Conservation (phyloP, 2,329 filamentous ascomycete genomes). For the Ceratocystis ficicola region DNA sequence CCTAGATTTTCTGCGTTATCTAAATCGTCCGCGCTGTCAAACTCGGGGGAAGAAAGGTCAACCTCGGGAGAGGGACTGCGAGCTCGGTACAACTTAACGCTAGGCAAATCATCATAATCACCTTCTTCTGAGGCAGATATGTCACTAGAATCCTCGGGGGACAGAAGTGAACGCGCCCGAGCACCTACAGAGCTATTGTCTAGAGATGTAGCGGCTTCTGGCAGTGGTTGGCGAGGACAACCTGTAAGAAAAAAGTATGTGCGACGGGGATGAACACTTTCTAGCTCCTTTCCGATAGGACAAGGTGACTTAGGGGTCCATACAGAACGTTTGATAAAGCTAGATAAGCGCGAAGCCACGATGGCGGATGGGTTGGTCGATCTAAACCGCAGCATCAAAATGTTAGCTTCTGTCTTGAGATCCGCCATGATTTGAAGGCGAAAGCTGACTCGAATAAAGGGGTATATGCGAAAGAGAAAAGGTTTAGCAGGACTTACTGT, state of each 20-base stretch:
- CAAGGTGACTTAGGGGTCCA: slow-evolving; percentile 71
- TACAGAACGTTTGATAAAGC: slow-evolving; percentile 75
- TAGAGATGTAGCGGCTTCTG: slow-evolving; percentile 31
- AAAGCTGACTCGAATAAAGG: too few relatives aligned
- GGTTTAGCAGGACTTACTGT: slow-evolving; percentile 54
- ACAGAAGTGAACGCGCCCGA: slow-evolving; percentile 48
- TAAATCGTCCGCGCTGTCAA: slow-evolving; percentile 48
- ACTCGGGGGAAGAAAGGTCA: slow-evolving; percentile 75
- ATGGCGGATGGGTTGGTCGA: slow-evolving; percentile 93
- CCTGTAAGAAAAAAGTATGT: slow-evolving; percentile 95
- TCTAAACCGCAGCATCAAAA: slow-evolving; percentile 37
- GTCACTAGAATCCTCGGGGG: slow-evolving; percentile 66
- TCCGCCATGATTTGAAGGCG: slow-evolving; percentile 8
- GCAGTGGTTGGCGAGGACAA: slow-evolving; percentile 70
- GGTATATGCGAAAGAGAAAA: background rate
- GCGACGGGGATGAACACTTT: slow-evolving; percentile 82
- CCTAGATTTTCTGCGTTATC: slow-evolving; percentile 41
- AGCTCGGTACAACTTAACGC: slow-evolving; percentile 45
- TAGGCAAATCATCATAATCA: slow-evolving; percentile 26
- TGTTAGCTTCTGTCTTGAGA: background rate
- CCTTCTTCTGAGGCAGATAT: slow-evolving; percentile 37
- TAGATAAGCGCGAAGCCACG: slow-evolving; percentile 80
- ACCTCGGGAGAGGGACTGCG: slow-evolving; percentile 87
- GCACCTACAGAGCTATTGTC: background rate
- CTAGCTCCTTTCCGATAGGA: slow-evolving; percentile 83